A percentile compares a stretch with the other conserved stretches of the same genome.
Conservation (phyloP, 1,284 basidiomycete species). For the Microbotryum silenes-acaulis region DNA sequence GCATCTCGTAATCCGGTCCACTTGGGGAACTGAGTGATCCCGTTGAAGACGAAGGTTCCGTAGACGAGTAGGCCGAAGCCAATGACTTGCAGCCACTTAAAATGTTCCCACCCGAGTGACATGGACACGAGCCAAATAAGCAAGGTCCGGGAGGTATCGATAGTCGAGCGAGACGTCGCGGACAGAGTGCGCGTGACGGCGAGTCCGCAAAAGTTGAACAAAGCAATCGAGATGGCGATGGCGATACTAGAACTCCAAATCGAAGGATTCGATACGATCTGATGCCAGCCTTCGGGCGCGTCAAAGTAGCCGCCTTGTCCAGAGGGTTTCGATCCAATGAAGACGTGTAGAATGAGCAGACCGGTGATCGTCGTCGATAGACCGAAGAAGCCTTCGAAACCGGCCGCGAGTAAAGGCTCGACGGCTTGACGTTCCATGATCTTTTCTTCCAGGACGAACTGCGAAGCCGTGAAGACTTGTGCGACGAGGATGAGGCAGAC, state of each 20-base stretch:
- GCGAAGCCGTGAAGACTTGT: conserved; percentile 87
- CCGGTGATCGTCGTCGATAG: conserved; percentile 63
- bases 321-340: conserved; percentile 41
- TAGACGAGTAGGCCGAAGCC: conserved; percentile 89
- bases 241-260: conserved; percentile 71
- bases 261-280: conserved; percentile 69
- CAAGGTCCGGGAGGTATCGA: conserved; percentile 92
- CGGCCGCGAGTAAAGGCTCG: conserved; percentile 85
- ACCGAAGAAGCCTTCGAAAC: conserved; percentile 90
- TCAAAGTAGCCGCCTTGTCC: conserved; percentile 79
- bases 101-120: conserved; percentile 81
- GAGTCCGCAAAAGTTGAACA: conserved; percentile 66
- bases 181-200: conserved; percentile 70
- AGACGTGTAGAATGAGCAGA: conserved; percentile 60
- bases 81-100: conserved; percentile 76
- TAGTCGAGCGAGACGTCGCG: conserved; percentile 49
- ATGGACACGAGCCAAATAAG: conserved; percentile 85
- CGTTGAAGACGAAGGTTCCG: conserved; percentile 41
- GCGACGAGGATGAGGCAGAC: conserved; percentile 89
- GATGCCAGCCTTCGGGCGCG: conserved; percentile 76
- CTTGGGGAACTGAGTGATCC: conserved; percentile 18
- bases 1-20: conserved; percentile 28
- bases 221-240: conserved; percentile 54
- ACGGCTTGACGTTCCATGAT: conserved; percentile 82
- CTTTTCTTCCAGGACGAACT: conserved; percentile 93